These are phyloP conservation scores for Apiotrichum brassicae DNA, from an alignment of 1,284 basidiomycete genomes.

Conservation along the genomic window DNA sequence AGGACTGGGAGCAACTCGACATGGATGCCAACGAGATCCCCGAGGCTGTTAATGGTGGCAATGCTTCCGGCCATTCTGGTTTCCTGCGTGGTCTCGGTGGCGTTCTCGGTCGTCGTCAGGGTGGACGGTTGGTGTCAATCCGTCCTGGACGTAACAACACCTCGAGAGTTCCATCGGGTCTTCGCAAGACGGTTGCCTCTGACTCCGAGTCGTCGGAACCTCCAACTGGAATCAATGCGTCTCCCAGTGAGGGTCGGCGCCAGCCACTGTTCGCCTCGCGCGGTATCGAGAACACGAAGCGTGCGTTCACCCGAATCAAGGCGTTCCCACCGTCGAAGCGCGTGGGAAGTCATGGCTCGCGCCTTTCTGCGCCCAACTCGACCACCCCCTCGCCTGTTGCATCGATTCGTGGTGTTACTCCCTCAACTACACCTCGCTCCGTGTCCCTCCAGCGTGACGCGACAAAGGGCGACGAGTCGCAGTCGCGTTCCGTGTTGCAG, in stretches of 20 bases:
- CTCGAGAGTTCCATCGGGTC: slow-evolving; percentile 12
- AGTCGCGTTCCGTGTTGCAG: neutral
- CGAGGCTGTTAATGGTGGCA: slow-evolving; percentile 26
- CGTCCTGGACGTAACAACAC: slow-evolving; percentile 14
- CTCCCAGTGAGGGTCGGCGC: slow-evolving; percentile 4
- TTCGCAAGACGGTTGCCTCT: slow-evolving; percentile 13
- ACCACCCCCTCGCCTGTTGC: slow-evolving; percentile 4
- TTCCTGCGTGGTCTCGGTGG: slow-evolving; percentile 20
- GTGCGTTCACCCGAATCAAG: slow-evolving; percentile 29
- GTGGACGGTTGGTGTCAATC: slow-evolving; percentile 11
- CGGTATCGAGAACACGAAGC: slow-evolving; percentile 29
- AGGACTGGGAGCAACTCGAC: slow-evolving; percentile 20
- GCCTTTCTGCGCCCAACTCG: neutral
- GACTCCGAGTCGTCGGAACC: slow-evolving; percentile 16
- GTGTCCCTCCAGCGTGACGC: neutral
- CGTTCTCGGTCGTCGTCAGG: slow-evolving; percentile 26
- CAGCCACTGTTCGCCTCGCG: slow-evolving; percentile 17
- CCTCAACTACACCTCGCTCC: neutral
- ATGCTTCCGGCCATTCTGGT: slow-evolving; percentile 14
- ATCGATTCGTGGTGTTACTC: slow-evolving; percentile 8
- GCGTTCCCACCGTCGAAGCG: slow-evolving; percentile 26
- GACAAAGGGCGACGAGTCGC: neutral
- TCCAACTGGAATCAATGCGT: slow-evolving; percentile 5
- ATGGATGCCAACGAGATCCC: slow-evolving; percentile 14
- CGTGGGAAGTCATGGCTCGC: neutral